Conservation (phyloP, 2,329 filamentous ascomycete genomes). For the Ampelomyces quisqualis region DNA sequence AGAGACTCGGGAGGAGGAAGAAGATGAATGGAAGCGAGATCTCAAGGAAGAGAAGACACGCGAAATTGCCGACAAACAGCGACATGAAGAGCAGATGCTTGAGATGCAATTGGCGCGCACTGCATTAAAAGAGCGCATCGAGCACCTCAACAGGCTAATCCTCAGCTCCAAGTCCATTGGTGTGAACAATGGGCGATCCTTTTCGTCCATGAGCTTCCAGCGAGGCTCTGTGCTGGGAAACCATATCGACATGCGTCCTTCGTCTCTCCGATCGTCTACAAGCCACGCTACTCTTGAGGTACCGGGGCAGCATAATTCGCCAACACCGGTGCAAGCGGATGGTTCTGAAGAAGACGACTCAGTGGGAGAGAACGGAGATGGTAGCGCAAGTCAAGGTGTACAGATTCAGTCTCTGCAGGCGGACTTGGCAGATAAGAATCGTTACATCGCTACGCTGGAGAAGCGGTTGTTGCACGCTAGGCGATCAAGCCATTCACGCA, state of each 20-base stretch:
- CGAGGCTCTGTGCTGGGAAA: conserved; percentile 46
- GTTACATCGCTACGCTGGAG: conserved; percentile 92
- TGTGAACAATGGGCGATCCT: conserved; percentile 64
- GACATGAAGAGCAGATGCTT: conserved; percentile 95
- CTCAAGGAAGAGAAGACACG: conserved; percentile 68
- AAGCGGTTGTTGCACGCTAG: conserved; percentile 88
- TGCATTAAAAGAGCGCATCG: conserved; percentile 93
- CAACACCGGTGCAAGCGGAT: conserved; percentile 25
- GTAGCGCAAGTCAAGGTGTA: conserved; percentile 75
- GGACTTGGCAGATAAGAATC: conserved; percentile 95
- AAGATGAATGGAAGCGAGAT: conserved; percentile 59
- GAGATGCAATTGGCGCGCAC: conserved; percentile 98
- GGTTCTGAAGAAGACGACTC: conserved; percentile 51
- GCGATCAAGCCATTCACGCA: conserved; percentile 82
- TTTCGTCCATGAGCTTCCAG: conserved; percentile 46
- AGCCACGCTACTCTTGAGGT: conserved; percentile 47
- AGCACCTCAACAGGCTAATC: conserved; percentile 93
- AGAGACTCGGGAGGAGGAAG: conserved; percentile 58
- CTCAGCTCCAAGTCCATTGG: conserved; percentile 93
- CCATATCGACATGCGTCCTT: conserved; percentile 50
- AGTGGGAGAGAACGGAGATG: conserved; percentile 80
- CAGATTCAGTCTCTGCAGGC: conserved; percentile 90
- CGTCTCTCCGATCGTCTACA: conserved; percentile 45
- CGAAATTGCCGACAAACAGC: conserved; percentile 72
- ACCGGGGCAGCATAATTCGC: conserved; percentile 32